Base-by-base conservation (phyloP, 1,284 basidiomycete species). In the Hemileia vastatrix region DNA sequence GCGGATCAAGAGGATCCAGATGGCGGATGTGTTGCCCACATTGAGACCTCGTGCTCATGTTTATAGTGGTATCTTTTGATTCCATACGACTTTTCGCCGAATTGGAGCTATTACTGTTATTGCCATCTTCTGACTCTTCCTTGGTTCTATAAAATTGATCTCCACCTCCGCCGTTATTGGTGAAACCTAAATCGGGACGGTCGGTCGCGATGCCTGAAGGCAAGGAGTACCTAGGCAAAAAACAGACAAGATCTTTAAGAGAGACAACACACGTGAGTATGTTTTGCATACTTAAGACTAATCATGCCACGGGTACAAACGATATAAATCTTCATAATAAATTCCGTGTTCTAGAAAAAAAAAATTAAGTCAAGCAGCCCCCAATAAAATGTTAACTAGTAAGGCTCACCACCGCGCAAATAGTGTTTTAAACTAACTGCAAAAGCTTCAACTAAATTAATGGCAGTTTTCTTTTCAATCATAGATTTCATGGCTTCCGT, bases 371-470 rank as follows among this genome's bases (percentile, higher is more conserved):
- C n/a, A n/a, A n/a, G n/a, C n/a, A n/a, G n/a, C n/a, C n/a, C n/a
- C n/a, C n/a, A n/a, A n/a, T n/a, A n/a, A n/a, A n/a, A n/a, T n/a
- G n/a, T n/a, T n/a, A n/a, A n/a, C n/a, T n/a, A n/a, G n/a, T n/a
- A n/a, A n/a, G n/a, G 43, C 59, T 55, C 32, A 61, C 59, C 59
- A 19, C 59, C 59, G 21, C 59, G 32, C n/a, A 61, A 33, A 24
- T 54, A 48, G 47, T 61, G 51, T 24, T 61, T 61, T 4, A 61
- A 27, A 44, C 58, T 61, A 1, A 61, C 58, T 19, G 49, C 36
- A 32, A 61, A 61, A 21, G 50, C 58, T 40, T 61, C 51, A 47
- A 61, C 45, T 11, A 61, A 23, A 36, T 61, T 61, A 4, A 48
- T 61, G 36, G 54, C 45, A n/a, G 58, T 47, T 23, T 61, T 61